Evolutionary conservation across 106 monocot species (phyloP).

Genomic region (Phalaenopsis equestris): DNA sequence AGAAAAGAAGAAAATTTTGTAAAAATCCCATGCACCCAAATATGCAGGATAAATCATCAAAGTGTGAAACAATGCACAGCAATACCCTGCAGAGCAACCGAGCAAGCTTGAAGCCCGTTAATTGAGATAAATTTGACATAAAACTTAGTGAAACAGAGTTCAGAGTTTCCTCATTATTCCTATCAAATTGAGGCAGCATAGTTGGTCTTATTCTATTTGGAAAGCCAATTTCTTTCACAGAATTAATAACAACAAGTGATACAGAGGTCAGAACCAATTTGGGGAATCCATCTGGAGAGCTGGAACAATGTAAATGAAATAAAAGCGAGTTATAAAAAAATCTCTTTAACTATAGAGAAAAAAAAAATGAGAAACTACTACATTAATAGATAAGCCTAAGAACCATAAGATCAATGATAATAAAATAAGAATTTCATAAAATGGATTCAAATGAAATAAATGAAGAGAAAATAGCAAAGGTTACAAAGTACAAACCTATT

Average conservation of each 20-base stretch:
- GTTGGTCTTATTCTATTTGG: slow-evolving; percentile 4
- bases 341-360: neutral
- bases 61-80: neutral
- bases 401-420: neutral
- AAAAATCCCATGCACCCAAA: neutral
- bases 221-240: slow-evolving; percentile 26
- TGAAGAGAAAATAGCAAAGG: neutral
- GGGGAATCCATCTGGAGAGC: slow-evolving; percentile 27
- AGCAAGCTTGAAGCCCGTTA: slow-evolving; percentile 13
- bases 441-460: neutral
- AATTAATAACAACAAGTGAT: slow-evolving; percentile 61
- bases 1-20: neutral
- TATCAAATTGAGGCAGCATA: slow-evolving; percentile 7
- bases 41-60: neutral
- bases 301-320: slow-evolving; percentile 14
- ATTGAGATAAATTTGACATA: slow-evolving; percentile 24
- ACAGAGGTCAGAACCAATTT: slow-evolving; percentile 48
- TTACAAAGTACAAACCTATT: neutral
- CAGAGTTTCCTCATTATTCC: slow-evolving; percentile 10
- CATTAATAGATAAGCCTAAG: neutral
- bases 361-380: neutral
- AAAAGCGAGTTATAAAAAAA: neutral
- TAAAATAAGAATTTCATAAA: neutral
- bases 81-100: slow-evolving; percentile 67
- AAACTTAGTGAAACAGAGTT: slow-evolving; percentile 18